These are phyloP conservation scores for Acanthamoeba royreba DNA, from an alignment of 208 protist genomes.

Conservation along the genomic window DNA sequence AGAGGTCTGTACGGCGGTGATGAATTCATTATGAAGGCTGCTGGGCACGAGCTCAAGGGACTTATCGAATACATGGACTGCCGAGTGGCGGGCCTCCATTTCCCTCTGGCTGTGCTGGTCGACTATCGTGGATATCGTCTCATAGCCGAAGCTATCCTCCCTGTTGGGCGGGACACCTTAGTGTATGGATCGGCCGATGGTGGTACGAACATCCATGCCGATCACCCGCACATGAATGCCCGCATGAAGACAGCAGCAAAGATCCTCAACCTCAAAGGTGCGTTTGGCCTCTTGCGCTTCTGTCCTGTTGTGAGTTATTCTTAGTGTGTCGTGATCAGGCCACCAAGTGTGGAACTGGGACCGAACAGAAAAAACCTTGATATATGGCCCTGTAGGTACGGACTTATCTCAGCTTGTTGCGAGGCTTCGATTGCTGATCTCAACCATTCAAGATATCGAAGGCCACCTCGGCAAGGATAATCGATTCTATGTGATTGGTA, in stretches of 20 bases:
- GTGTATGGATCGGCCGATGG: neutral
- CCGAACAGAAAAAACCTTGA: neutral
- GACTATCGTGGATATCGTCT: neutral
- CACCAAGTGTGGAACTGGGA: slow-evolving; percentile 17
- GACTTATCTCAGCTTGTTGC: too few species aligned
- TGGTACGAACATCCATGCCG: neutral
- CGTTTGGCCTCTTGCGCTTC: neutral
- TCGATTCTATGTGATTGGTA: neutral
- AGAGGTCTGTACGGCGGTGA: neutral
- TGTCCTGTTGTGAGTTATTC: neutral
- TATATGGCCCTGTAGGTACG: neutral
- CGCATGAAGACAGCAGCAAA: slow-evolving; percentile 9
- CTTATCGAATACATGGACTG: neutral
- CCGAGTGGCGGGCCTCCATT: neutral
- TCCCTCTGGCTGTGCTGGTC: neutral
- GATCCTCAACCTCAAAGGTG: neutral
- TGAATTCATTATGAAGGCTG: slow-evolving; percentile 10
- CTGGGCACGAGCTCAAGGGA: neutral
- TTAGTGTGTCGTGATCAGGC: neutral
- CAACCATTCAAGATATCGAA: neutral
- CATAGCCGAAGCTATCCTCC: neutral
- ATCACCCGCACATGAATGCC: neutral
- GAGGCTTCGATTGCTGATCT: neutral
- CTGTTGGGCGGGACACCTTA: neutral
- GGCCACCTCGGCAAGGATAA: neutral